Percentiles rank a stretch among this genome's conserved stretches.
phyloP scores from a whole-genome alignment of 768 basidiomycete species.

The Tricholoma matsutake region DNA sequence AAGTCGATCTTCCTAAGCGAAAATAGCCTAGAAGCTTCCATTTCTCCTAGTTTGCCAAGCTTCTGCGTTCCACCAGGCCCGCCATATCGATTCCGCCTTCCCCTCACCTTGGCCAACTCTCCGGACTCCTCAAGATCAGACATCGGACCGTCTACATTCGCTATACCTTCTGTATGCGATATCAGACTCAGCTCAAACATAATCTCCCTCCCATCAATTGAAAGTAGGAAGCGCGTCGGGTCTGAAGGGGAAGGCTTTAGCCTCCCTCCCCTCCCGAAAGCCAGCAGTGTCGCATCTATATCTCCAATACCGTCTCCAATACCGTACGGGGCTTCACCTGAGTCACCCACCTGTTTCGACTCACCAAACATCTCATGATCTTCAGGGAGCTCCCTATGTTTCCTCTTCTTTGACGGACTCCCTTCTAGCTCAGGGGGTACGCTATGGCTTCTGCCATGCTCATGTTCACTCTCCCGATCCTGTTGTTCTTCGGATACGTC shows the following conservation, averaged over 20 bases:
- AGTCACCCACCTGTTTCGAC: conserved; percentile 6
- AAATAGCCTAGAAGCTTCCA: conserved; percentile 56
- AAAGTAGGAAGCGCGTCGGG: conserved; percentile 59
- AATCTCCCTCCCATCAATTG: conserved; percentile 55
- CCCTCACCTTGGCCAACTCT: conserved; percentile 13
- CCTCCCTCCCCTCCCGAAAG: conserved; percentile 50
- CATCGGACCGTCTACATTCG: conserved; percentile 9
- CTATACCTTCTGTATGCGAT: conserved; percentile 22
- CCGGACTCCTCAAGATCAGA: conserved; percentile 15
- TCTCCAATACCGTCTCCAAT: conserved; percentile 11
- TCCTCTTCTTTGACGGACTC: conserved; percentile 31
- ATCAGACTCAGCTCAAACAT: conserved; percentile 77
- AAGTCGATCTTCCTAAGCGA: conserved; percentile 62
- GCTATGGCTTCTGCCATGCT: conserved; percentile 48
- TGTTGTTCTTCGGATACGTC: conserved; percentile 27
- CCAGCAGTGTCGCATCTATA: conserved; percentile 10
- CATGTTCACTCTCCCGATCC: conserved; percentile 18
- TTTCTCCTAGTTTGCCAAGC: conserved; percentile 39
- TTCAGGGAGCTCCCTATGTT: conserved; percentile 28
- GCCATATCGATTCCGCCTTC: conserved; percentile 24
- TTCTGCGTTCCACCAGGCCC: conserved; percentile 15
- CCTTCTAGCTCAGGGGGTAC: conserved; percentile 54
- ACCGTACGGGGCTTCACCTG: conserved; percentile 24
- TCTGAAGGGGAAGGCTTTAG: conserved; percentile 60
- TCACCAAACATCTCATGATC: conserved; percentile 8